These are phyloP conservation scores for Penicillium vulpinum DNA, from an alignment of 2,329 filamentous ascomycete genomes.

Conservation along the genomic window DNA sequence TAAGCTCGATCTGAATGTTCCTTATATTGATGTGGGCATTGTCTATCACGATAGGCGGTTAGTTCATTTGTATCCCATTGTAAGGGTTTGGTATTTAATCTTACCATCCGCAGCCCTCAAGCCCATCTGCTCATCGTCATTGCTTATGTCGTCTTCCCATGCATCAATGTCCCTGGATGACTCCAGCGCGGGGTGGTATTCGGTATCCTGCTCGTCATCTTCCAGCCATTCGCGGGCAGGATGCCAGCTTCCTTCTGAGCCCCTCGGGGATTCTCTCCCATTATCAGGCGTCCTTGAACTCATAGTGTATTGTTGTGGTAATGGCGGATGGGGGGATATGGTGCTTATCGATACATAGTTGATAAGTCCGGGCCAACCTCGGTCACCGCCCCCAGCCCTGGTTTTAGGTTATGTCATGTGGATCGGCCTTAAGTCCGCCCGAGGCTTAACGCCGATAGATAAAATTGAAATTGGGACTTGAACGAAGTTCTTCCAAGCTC, in stretches of 20 bases:
- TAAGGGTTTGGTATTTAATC: neutral
- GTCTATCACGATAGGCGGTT: conserved; percentile 1
- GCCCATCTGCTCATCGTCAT: conserved; percentile 54
- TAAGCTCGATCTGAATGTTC: conserved; percentile 34
- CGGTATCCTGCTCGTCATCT: conserved; percentile 32
- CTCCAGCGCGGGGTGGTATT: conserved; percentile 18
- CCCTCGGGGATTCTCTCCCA: conserved; percentile 23
- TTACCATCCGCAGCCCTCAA: conserved; percentile 31
- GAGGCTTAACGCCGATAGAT: neutral
- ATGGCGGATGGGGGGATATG: neutral
- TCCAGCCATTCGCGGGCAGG: conserved; percentile 41
- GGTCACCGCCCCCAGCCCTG: neutral
- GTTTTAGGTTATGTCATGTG: conserved; percentile 3
- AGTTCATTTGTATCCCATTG: neutral
- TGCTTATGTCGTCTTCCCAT: conserved; percentile 15
- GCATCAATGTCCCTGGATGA: conserved; percentile 9
- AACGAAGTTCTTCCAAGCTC: too few relatives aligned
- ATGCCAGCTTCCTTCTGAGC: conserved; percentile 35
- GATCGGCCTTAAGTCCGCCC: conserved; percentile 1
- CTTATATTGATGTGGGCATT: conserved; percentile 44
- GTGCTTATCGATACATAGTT: conserved; percentile 11
- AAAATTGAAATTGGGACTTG: too few relatives aligned
- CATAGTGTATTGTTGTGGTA: conserved; percentile 24
- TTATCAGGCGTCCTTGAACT: conserved; percentile 20
- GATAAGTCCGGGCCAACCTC: conserved; percentile 3